Evolutionary conservation across 345 rosid species (phyloP).

Genomic region (Populus ilicifolia): DNA sequence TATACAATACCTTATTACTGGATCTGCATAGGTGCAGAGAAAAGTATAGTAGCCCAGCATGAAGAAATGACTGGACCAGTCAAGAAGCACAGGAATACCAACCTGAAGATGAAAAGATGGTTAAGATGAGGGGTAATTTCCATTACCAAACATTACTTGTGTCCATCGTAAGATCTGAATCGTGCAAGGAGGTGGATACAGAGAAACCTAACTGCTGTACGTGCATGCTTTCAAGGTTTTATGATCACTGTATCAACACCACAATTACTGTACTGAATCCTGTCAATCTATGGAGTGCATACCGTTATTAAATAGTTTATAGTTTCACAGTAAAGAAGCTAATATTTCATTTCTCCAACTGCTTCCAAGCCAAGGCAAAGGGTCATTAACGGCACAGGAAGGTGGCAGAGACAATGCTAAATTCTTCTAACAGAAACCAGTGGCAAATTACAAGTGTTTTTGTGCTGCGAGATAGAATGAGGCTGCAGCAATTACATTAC

Average conservation of each 20-base stretch:
- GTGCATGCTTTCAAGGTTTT: background rate
- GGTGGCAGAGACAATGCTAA: background rate
- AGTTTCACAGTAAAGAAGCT: background rate
- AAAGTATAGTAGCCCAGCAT: constrained; percentile 81
- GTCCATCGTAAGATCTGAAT: background rate
- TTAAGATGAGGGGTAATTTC: background rate
- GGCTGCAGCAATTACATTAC: too few relatives aligned
- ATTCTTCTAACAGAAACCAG: background rate
- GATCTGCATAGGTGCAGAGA: constrained; percentile 70
- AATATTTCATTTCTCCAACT: background rate
- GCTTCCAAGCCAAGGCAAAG: background rate
- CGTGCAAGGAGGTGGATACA: background rate
- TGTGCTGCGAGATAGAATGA: background rate
- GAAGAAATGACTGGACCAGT: constrained; percentile 82
- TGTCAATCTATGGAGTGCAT: background rate
- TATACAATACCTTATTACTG: constrained; percentile 55
- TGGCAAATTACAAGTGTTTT: background rate
- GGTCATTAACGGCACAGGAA: background rate
- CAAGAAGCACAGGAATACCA: constrained; percentile 66
- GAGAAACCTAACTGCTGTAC: background rate
- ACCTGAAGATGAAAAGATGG: constrained; percentile 41
- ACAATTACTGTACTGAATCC: background rate
- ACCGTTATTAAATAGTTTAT: background rate
- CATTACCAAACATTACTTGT: background rate
- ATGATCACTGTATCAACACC: background rate